A percentile compares a stretch with the other conserved stretches of the same genome.
phyloP scores from a whole-genome alignment of 768 basidiomycete species.

The Lepiota venenata region DNA sequence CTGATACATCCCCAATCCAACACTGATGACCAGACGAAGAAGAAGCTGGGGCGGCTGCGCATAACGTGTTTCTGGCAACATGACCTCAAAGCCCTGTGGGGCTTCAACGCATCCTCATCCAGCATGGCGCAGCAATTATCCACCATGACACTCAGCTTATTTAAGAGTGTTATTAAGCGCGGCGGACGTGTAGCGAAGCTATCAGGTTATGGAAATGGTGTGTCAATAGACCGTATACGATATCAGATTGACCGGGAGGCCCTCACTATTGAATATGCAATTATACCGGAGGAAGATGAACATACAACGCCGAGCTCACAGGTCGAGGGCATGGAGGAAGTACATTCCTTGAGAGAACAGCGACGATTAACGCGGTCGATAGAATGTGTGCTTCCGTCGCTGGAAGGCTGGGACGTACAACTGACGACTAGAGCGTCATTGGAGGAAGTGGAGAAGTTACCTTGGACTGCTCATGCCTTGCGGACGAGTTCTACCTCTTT shows the following conservation, averaged over 20 bases:
- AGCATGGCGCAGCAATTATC: conserved; percentile 76
- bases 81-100: conserved; percentile 86
- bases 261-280: conserved; percentile 77
- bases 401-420: conserved; percentile 86
- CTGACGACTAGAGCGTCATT: conserved; percentile 73
- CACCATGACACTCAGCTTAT: conserved; percentile 78
- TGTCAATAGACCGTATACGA: conserved; percentile 72
- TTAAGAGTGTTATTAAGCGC: conserved; percentile 77
- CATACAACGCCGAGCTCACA: conserved; percentile 25
- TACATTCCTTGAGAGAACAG: conserved; percentile 62
- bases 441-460: conserved; percentile 64
- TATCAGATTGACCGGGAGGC: conserved; percentile 85
- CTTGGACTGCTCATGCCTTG: conserved; percentile 66
- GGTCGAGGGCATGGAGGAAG: conserved; percentile 55
- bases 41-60: conserved; percentile 51
- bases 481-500: conserved; percentile 38
- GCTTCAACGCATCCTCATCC: conserved; percentile 56
- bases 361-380: conserved; percentile 70
- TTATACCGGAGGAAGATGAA: conserved; percentile 74
- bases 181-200: conserved; percentile 74
- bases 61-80: conserved; percentile 96
- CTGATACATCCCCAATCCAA: conserved; percentile 37
- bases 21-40: conserved; percentile 24
- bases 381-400: conserved; percentile 74
- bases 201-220: conserved; percentile 74